These are phyloP conservation scores for Proliferodiscus dingleyae DNA, from an alignment of 2,329 filamentous ascomycete species.

Conservation along the genomic window DNA sequence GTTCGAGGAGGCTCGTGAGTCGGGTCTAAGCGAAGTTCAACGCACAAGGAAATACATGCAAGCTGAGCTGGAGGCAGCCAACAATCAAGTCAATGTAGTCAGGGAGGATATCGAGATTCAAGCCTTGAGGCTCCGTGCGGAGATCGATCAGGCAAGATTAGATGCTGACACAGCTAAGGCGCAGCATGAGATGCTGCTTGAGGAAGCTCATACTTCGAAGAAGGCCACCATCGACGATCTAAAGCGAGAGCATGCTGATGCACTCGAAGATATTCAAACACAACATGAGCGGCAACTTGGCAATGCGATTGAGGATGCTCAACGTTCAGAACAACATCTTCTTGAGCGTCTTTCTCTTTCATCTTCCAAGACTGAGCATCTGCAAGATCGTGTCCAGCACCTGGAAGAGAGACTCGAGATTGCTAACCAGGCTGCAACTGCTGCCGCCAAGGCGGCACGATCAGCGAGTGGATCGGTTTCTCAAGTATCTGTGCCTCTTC, in stretches of 20 bases:
- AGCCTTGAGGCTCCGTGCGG: slow-evolving; percentile 63
- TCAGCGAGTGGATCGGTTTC: slow-evolving; percentile 15
- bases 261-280: slow-evolving; percentile 68
- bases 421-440: slow-evolving; percentile 71
- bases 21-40: slow-evolving; percentile 73
- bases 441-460: slow-evolving; percentile 35
- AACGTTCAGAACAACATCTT: slow-evolving; percentile 73
- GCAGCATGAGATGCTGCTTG: slow-evolving; percentile 76
- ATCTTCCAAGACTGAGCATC: slow-evolving; percentile 76
- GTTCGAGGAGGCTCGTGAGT: slow-evolving; percentile 77
- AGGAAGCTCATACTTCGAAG: slow-evolving; percentile 71
- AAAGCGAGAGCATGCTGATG: slow-evolving; percentile 56
- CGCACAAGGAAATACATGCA: slow-evolving; percentile 75
- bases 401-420: slow-evolving; percentile 90
- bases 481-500: slow-evolving; percentile 5
- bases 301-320: slow-evolving; percentile 74
- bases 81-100: slow-evolving; percentile 78
- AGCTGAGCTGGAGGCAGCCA: slow-evolving; percentile 75
- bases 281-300: slow-evolving; percentile 70
- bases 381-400: slow-evolving; percentile 78
- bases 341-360: slow-evolving; percentile 77
- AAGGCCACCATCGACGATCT: slow-evolving; percentile 49
- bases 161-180: slow-evolving; percentile 78
- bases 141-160: slow-evolving; percentile 72
- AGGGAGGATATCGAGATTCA: slow-evolving; percentile 79